phyloP scores from a whole-genome alignment of 306 rosid species.

The Aeschynomene evenia region DNA sequence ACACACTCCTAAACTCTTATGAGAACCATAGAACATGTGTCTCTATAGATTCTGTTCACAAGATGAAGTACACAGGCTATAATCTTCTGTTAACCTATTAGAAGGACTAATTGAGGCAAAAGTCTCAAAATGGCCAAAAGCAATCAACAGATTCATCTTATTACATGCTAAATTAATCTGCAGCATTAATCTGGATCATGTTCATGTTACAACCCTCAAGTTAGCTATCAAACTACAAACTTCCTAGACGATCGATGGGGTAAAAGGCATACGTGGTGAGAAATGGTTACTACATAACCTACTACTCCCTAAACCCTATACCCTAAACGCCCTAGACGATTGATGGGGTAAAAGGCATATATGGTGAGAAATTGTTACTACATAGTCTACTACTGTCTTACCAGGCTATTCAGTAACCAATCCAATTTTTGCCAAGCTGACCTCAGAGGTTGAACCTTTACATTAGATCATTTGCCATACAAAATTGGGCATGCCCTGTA shows the following conservation, averaged over 20 bases:
- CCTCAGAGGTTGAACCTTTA: slow-evolving; percentile 21
- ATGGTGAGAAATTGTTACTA: not conserved
- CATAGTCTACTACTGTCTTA: not conserved
- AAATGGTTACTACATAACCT: not conserved
- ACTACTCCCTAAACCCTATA: no score
- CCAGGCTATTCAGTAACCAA: not conserved
- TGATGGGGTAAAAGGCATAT: not conserved
- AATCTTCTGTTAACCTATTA: not conserved
- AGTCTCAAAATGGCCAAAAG: slow-evolving; percentile 14
- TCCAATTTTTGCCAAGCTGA: not conserved
- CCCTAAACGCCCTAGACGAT: slow-evolving; percentile 3
- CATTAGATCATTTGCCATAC: not conserved
- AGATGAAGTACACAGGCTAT: not conserved
- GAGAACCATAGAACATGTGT: not conserved
- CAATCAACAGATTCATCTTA: not conserved
- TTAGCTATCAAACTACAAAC: not conserved
- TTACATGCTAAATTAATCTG: slow-evolving; percentile 18
- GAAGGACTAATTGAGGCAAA: not conserved
- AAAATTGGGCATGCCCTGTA: not conserved
- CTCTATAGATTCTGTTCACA: not conserved
- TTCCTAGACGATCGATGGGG: slow-evolving; percentile 1
- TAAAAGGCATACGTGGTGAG: not conserved
- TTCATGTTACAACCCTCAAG: slow-evolving; percentile 16
- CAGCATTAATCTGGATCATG: slow-evolving; percentile 24
- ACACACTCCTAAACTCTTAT: not conserved